Evolutionary conservation across 257 asterid genomes (phyloP).

Genomic region (Leonotis leonurus): DNA sequence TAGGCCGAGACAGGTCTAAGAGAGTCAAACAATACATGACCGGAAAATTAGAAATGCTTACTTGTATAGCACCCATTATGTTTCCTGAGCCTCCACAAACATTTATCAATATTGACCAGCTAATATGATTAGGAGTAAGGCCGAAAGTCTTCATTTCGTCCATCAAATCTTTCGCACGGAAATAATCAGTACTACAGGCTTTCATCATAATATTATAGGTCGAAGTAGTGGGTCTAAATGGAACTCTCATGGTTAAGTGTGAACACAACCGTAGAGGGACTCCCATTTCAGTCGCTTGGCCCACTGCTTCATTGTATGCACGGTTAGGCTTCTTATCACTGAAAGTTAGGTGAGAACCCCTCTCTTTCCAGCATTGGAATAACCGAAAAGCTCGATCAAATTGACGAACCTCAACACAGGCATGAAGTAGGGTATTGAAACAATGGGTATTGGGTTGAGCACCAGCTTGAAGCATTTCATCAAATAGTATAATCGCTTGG

Average conservation of each 20-base stretch:
- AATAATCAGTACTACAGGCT: constrained; percentile 83
- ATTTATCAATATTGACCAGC: constrained; percentile 85
- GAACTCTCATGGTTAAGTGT: constrained; percentile 36
- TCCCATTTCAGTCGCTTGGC: constrained; percentile 17
- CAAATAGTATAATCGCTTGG: constrained; percentile 57
- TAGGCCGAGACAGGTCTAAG: constrained; percentile 7
- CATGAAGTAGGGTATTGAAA: constrained; percentile 85
- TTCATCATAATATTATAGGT: constrained; percentile 89
- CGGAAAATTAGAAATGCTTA: constrained; percentile 20
- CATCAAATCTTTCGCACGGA: constrained; percentile 78
- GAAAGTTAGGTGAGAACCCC: constrained; percentile 32
- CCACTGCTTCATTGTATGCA: constrained; percentile 4
- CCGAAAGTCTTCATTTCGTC: constrained; percentile 79
- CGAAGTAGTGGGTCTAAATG: constrained; percentile 70
- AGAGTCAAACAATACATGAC: constrained; percentile 15
- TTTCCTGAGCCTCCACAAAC: constrained; percentile 67
- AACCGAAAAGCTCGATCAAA: constrained; percentile 89
- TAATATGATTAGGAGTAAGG: constrained; percentile 75
- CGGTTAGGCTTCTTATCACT: constrained; percentile 22
- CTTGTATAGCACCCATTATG: constrained; percentile 61
- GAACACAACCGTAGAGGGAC: constrained; percentile 23
- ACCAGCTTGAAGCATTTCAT: constrained; percentile 85
- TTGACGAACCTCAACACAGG: constrained; percentile 84
- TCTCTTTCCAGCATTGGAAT: constrained; percentile 70
- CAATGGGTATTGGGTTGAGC: constrained; percentile 71